Evolutionary conservation across 805 yeast species (phyloP), one percentile per base, ranked within the genome.

Genomic region (Wickerhamomyces chaumierensis): DNA sequence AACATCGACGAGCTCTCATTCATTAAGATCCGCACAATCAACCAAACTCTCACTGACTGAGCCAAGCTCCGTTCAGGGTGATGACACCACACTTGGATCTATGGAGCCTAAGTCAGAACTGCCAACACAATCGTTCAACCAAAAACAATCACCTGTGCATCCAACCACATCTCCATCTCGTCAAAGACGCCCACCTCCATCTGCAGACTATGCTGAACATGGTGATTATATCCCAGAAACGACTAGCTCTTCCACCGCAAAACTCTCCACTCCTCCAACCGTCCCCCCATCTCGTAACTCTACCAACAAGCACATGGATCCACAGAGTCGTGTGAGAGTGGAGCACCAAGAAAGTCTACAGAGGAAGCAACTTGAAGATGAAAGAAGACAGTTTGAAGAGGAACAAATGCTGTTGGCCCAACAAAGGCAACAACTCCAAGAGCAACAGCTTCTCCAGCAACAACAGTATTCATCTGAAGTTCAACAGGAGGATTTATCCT

Each of bases 131-230:
- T 34, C 46, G 5, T 15, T 36, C 8, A 39, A 46, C 34, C 42
- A 42, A 39, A 43, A 41, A 19, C 47, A 47, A 31, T 15, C 14
- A 2, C 44, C 46, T 14, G 14, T 36, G 14, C 40, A 46, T 41
- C 32, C 43, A 34, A 17, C 40, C 41, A 11, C 48, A 36, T 16
- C 33, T 18, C 13, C 40, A 46, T 13, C 33, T 18, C 53, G 47
- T 5, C 48, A 45, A 35, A 48, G 53, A 43, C 52, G 55, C 34
- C 56, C 55, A 9, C 51, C 51, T 1, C 51, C 55, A 23, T 9
- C 9, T 21, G 23, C 23, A 7, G 23, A 6, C 9, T 21, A 6
- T 21, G 23, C 23, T 21, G n/a, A n/a, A n/a, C n/a, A n/a, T n/a
- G n/a, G n/a, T n/a, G n/a, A n/a, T n/a, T n/a, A n/a, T n/a, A n/a